Evolutionary conservation across 208 protist genomes (phyloP), one percentile per base, ranked within the genome.

Genomic region (Trypanosoma melophagium): DNA sequence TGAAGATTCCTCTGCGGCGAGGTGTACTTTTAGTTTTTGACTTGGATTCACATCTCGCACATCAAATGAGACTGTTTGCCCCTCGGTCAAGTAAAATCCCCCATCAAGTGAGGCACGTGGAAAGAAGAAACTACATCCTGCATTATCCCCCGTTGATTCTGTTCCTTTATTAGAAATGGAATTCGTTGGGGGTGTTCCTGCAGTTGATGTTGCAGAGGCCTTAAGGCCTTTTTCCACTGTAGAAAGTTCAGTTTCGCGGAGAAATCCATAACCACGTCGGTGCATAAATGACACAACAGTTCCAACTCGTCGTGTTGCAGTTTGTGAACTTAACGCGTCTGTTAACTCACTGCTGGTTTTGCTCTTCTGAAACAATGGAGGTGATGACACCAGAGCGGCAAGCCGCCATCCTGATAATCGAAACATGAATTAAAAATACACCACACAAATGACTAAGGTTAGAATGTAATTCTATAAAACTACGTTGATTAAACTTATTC

Each of bases 181-280:
- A 35, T 35, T 5, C 5, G 28, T 51, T 50, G 47, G 19, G 31
- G 52, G 31, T 31, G 47, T 38, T 21, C 40, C 17, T 64, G 21
- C 19, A 22, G 14, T 47, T 0, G 64, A 47, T 16, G 52, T 21
- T 12, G 54, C 44, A 28, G 58, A 13, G 21, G 28, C 28, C 1
- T 16, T 25, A 31, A 55, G 38, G 3, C 41, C 45, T 9, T 31
- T 3, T 14, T 55, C 25, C 21, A 68, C 28, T 21, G 59, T 13
- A 28, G 73, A 64, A 17, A 81, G 21, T 40, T 83, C 83, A 44
- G 90, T 69, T 9, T 80, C 83, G 7, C 85, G 52, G 0, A 94
- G 53, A 72, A 94, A 94, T n/a, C 88, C 88, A 62, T 92, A 94
- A 47, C 88, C 88, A 17, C 86, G 80, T n/a, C 88, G 84, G 66